These are phyloP conservation scores for Didymella segeticola DNA, from an alignment of 2,329 filamentous ascomycete species.

Conservation along the genomic window DNA sequence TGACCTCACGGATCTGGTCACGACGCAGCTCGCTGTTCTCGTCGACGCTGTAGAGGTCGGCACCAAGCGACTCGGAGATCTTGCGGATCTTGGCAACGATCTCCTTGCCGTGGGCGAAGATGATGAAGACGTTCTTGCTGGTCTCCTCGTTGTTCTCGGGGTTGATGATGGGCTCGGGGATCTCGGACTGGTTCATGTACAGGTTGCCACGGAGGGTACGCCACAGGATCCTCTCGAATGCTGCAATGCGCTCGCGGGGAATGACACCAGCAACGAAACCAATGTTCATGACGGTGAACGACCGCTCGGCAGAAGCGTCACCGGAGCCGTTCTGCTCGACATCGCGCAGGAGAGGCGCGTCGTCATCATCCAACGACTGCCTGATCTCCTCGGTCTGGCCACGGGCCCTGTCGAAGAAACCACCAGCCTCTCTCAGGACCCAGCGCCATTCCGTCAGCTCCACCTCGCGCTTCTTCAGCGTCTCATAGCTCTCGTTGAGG, in stretches of 20 bases:
- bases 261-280: slow-evolving; percentile 98
- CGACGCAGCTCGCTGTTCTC: slow-evolving; percentile 95
- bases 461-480: slow-evolving; percentile 94
- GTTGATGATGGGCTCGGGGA: slow-evolving; percentile 89
- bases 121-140: slow-evolving; percentile 98
- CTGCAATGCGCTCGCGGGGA: slow-evolving; percentile 85
- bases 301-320: slow-evolving; percentile 73
- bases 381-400: slow-evolving; percentile 97
- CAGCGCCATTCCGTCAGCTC: slow-evolving; percentile 98
- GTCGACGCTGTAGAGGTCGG: slow-evolving; percentile 94
- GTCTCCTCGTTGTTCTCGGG: slow-evolving; percentile 90
- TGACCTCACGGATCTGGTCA: slow-evolving; percentile 97
- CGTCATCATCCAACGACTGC: slow-evolving; percentile 79
- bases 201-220: slow-evolving; percentile 94
- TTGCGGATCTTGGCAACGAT: slow-evolving; percentile 98
- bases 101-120: slow-evolving; percentile 98
- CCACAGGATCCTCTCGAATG: slow-evolving; percentile 98
- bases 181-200: slow-evolving; percentile 99
- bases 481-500: slow-evolving; percentile 98
- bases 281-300: slow-evolving; percentile 98
- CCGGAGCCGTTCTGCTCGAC: slow-evolving; percentile 83
- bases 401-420: slow-evolving; percentile 96
- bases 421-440: slow-evolving; percentile 93
- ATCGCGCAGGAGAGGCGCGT: slow-evolving; percentile 90
- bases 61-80: slow-evolving; percentile 96